phyloP scores from a whole-genome alignment of 768 basidiomycete species.

The Pleurotus tuoliensis region DNA sequence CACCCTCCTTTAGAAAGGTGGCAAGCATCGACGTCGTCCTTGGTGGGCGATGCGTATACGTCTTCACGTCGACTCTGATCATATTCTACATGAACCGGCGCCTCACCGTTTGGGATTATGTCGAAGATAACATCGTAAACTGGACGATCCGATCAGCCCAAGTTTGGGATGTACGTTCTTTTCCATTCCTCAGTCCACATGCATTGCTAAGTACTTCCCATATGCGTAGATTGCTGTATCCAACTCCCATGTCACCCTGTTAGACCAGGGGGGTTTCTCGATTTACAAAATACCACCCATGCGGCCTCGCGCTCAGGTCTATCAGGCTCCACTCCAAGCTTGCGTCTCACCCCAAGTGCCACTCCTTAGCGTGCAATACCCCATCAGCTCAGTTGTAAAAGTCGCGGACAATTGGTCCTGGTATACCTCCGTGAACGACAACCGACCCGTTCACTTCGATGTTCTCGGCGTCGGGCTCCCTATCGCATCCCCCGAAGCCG shows the following conservation, averaged over 20 bases:
- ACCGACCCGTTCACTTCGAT: constrained; percentile 2
- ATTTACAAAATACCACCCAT: constrained; percentile 13
- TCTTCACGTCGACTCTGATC: constrained; percentile 3
- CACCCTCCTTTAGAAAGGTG: constrained; percentile 3
- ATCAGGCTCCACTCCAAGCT: not conserved
- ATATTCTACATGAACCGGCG: constrained; percentile 4
- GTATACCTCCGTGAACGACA: constrained; percentile 2
- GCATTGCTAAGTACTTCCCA: not conserved
- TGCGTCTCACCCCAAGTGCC: not conserved
- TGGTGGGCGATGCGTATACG: constrained; percentile 3
- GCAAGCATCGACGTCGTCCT: not conserved
- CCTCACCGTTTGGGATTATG: constrained; percentile 8
- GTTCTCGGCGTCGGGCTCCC: not conserved
- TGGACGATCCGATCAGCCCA: constrained; percentile 12
- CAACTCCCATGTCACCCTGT: constrained; percentile 5
- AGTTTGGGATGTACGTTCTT: constrained; percentile 11
- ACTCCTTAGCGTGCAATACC: not conserved
- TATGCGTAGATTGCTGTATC: constrained; percentile 7
- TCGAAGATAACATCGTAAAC: not conserved
- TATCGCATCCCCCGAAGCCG: not conserved
- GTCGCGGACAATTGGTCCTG: constrained; percentile 7
- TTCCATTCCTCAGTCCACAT: not conserved
- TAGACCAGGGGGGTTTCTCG: constrained; percentile 1
- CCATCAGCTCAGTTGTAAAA: constrained; percentile 3
- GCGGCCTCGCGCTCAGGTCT: not conserved